Evolutionary conservation across 176 grass and related monocot genomes (phyloP), one percentile per base, ranked within the genome.

Genomic region (Eleusine coracana): DNA sequence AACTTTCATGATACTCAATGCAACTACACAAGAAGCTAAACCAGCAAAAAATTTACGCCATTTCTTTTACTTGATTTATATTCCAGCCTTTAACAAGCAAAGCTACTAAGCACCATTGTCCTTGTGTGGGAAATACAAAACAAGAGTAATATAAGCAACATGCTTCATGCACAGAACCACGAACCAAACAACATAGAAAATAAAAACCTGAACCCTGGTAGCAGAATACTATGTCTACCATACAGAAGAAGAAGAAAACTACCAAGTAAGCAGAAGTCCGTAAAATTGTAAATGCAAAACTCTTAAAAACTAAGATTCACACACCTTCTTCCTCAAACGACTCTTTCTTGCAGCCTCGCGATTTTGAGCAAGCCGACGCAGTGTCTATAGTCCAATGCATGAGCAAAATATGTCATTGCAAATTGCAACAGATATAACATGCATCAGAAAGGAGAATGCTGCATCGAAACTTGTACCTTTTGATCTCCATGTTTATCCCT

Each of bases 321-420:
- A 61, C 73, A 99, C 96, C 91, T 99, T 99, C 85, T 99, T 99
- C 77, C 96, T 96, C 86, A 99, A 90, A 71, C 93, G 91, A 81
- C 96, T 99, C 78, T 99, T 99, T 81, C 96, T 94, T 73, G 96
- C 96, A 78, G 96, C 96, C 73, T 99, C 96, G 4, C 93, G 96
- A 87, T 99, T 99, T 90, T 99, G 96, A 77, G 96, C 96, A 77
- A 99, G 91, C 39, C 96, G 92, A 15, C 96, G 91, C 68, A 93
- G 29, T 74, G 91, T 82, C 96, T 99, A 70, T 31, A 75, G 55
- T 77, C 60, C 74, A 82, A 81, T 20, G 29, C 77, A 87, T 87
- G 14, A 80, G 66, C 31, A 92, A 74, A 88, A 73, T 77, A 67
- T 73, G 29, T 55, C 16, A 62, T 28, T 70, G 42, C n/a, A 64